Conservation (phyloP, 345 rosid genomes). For the Atalantia buxifolia region DNA sequence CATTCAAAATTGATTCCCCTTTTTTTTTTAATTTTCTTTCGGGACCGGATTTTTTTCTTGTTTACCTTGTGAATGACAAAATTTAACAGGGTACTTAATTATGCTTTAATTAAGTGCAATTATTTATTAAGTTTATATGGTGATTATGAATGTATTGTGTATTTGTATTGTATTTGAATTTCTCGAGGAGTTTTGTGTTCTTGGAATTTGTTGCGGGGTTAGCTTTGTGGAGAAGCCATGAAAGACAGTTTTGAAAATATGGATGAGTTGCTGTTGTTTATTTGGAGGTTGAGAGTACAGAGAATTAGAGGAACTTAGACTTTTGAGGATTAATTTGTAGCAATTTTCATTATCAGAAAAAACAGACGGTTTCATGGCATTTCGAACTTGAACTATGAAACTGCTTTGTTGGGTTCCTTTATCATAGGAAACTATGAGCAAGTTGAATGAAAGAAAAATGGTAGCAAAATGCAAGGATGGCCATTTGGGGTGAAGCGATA, state of each 20-base stretch:
- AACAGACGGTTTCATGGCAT: conserved; percentile 5
- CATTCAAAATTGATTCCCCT: not conserved
- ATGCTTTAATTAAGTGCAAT: not conserved
- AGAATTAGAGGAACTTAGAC: not conserved
- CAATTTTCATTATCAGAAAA: conserved; percentile 3
- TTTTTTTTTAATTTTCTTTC: not conserved
- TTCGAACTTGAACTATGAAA: conserved; percentile 15
- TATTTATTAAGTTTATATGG: not conserved
- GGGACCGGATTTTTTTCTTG: not conserved
- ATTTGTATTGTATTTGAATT: not conserved
- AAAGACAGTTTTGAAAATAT: conserved; percentile 20
- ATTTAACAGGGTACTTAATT: not conserved
- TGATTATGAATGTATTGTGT: too few species aligned
- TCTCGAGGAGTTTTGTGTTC: not conserved
- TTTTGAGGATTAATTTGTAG: conserved; percentile 4
- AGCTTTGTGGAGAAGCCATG: conserved; percentile 27
- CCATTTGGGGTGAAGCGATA: too few species aligned
- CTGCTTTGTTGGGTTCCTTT: not conserved
- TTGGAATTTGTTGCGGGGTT: not conserved
- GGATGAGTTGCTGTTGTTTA: not conserved
- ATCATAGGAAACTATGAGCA: too few species aligned
- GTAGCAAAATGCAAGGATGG: too few species aligned
- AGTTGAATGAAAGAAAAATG: not conserved
- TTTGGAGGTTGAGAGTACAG: not conserved
- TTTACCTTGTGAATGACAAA: not conserved